Conservation (phyloP, 129 eudicot species). For the Lactuca saligna region DNA sequence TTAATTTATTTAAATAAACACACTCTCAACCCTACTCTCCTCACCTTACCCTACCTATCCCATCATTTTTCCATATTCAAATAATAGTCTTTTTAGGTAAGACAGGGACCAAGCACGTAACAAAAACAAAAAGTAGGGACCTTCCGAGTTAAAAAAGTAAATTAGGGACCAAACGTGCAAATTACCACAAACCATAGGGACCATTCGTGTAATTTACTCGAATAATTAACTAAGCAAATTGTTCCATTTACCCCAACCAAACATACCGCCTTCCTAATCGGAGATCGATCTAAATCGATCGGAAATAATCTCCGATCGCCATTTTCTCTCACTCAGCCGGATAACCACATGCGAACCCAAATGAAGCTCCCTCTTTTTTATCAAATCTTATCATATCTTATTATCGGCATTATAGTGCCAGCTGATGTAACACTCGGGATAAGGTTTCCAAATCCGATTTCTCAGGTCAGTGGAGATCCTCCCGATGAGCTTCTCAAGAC, state of each 20-base stretch:
- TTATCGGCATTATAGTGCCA: conserved; percentile 29
- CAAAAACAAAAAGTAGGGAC: too few relatives aligned
- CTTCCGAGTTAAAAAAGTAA: too few relatives aligned
- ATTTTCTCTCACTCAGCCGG: conserved; percentile 3
- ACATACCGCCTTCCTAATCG: conserved; percentile 10
- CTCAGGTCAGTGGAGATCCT: conserved; percentile 26
- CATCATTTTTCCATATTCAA: too few relatives aligned
- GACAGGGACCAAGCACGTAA: too few relatives aligned
- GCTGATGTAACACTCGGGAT: conserved; percentile 36
- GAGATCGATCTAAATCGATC: conserved; percentile 19
- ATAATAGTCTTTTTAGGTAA: too few relatives aligned
- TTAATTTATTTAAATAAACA: too few relatives aligned
- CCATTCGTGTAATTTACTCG: too few relatives aligned
- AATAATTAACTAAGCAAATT: not conserved
- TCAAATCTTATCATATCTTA: conserved; percentile 13
- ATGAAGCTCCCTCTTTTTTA: conserved; percentile 22
- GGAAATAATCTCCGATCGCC: conserved; percentile 20
- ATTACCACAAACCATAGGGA: too few relatives aligned
- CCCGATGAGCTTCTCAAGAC: conserved; percentile 43
- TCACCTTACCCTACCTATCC: too few relatives aligned
- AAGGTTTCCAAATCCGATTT: conserved; percentile 71
- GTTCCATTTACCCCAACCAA: conserved; percentile 1
- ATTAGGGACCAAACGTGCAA: too few relatives aligned
- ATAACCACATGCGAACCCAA: conserved; percentile 5
- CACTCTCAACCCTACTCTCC: too few relatives aligned